Conservation (phyloP, 768 basidiomycete species). For the Agaricus blazei region DNA sequence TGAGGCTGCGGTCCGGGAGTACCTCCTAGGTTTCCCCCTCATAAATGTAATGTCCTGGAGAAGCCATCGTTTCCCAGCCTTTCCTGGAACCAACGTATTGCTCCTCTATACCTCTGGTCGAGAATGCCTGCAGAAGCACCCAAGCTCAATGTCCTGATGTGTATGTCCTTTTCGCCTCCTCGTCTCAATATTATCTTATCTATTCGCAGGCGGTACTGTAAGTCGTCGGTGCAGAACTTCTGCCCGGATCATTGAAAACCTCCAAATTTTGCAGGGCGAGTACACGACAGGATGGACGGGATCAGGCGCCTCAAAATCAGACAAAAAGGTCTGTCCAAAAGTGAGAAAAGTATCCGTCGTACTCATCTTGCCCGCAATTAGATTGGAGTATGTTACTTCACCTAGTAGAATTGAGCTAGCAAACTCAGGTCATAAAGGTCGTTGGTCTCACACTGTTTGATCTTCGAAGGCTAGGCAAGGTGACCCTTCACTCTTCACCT, state of each 20-base stretch:
- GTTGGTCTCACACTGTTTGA: conserved; percentile 90
- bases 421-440: conserved; percentile 43
- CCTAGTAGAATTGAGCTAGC: not conserved
- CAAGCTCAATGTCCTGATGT: conserved; percentile 76
- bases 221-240: conserved; percentile 13
- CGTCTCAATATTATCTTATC: not conserved
- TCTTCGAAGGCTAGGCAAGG: conserved; percentile 80
- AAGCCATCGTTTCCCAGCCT: not conserved
- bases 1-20: conserved; percentile 2
- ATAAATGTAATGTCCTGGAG: not conserved
- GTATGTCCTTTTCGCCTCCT: conserved; percentile 34
- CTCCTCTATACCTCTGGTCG: not conserved
- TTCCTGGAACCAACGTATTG: not conserved
- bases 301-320: conserved; percentile 88
- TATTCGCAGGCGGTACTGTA: conserved; percentile 33
- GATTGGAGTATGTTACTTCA: conserved; percentile 57
- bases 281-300: conserved; percentile 95
- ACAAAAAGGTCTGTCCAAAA: conserved; percentile 69
- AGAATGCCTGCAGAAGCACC: conserved; percentile 36
- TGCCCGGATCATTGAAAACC: not conserved
- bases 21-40: conserved; percentile 1
- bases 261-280: conserved; percentile 49
- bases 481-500: conserved; percentile 7
- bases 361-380: conserved; percentile 18
- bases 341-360: not conserved